Evolutionary conservation across 495 filamentous ascomycete species (phyloP).

Genomic region (Penicillium samsonianum): DNA sequence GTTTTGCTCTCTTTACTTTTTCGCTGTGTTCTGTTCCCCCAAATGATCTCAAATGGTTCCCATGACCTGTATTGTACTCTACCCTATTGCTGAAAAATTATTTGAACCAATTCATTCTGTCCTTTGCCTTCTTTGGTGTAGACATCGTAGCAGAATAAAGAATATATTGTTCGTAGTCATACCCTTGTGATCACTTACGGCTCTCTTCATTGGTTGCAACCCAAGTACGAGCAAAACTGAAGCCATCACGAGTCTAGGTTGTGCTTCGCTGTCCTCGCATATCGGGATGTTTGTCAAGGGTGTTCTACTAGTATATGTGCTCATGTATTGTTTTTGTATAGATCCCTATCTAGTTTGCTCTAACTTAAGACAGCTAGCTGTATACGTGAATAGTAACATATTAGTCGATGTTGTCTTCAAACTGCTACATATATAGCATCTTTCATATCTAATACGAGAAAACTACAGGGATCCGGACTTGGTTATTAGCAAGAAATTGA

Average conservation of each 20-base stretch:
- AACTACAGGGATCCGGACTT: too few relatives aligned
- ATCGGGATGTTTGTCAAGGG: too few relatives aligned
- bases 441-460: too few relatives aligned
- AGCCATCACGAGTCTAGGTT: background rate
- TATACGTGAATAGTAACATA: too few relatives aligned
- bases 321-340: too few relatives aligned
- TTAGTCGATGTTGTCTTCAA: too few relatives aligned
- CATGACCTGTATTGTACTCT: constrained; percentile 22
- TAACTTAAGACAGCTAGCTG: too few relatives aligned
- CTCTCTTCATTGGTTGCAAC: background rate
- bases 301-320: too few relatives aligned
- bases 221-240: background rate
- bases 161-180: background rate
- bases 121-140: background rate
- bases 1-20: background rate
- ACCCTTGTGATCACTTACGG: background rate
- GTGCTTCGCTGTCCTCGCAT: background rate
- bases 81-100: constrained; percentile 12
- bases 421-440: too few relatives aligned
- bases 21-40: background rate
- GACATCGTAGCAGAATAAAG: background rate
- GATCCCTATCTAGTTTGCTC: too few relatives aligned
- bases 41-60: constrained; percentile 14
- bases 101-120: constrained; percentile 5
- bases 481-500: too few relatives aligned